Conservation (phyloP, 2,329 filamentous ascomycete species). For the Colletotrichum scovillei region DNA sequence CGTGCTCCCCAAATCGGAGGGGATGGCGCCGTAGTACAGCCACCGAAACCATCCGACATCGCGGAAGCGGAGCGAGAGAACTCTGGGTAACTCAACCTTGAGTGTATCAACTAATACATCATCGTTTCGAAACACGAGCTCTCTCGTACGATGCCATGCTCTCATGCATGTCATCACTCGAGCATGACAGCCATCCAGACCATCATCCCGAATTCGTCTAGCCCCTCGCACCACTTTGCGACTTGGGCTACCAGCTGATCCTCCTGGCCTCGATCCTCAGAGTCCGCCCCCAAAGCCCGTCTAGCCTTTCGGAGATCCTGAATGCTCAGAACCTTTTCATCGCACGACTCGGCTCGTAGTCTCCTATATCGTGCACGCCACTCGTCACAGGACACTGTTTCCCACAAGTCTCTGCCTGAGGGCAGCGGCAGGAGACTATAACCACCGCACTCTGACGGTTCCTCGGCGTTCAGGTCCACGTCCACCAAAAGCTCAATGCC, state of each 20-base stretch:
- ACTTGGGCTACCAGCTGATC: constrained; percentile 31
- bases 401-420: constrained; percentile 16
- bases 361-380: constrained; percentile 20
- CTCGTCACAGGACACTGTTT: constrained; percentile 6
- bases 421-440: constrained; percentile 12
- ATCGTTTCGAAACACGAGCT: too few relatives aligned
- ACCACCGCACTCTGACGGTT: neutral
- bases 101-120: too few relatives aligned
- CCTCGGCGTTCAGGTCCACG: neutral
- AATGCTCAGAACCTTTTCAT: constrained; percentile 7
- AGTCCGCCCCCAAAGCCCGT: neutral
- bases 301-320: neutral
- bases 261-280: neutral
- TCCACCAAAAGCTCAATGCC: constrained; percentile 22
- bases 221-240: constrained; percentile 40
- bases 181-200: constrained; percentile 46
- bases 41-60: neutral
- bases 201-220: constrained; percentile 42
- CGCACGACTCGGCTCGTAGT: neutral
- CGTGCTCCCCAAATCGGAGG: neutral
- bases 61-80: neutral
- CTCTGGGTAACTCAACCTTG: neutral
- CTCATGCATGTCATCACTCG: constrained; percentile 36
- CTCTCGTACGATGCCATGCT: too few relatives aligned
- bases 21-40: neutral